Evolutionary conservation across 2,329 filamentous ascomycete genomes (phyloP).

Genomic region (Lecanosticta acicola): DNA sequence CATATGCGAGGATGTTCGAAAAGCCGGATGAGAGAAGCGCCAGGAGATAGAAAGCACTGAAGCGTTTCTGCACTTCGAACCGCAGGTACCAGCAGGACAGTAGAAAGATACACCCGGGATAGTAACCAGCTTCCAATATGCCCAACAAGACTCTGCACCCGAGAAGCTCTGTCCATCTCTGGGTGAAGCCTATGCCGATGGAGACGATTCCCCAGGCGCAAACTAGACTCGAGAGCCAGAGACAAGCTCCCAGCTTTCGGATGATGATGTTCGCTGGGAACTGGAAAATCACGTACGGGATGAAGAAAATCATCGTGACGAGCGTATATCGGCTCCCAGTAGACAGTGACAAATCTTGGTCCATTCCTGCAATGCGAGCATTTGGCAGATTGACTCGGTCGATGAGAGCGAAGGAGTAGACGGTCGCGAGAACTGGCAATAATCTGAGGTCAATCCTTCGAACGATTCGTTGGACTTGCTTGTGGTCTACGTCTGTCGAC

Average conservation of each 20-base stretch:
- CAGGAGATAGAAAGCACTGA: conserved; percentile 15
- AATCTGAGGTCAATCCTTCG: conserved; percentile 20
- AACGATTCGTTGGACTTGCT: conserved; percentile 12
- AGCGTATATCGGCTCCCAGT: conserved; percentile 34
- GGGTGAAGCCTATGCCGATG: conserved; percentile 31
- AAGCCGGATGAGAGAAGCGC: conserved; percentile 12
- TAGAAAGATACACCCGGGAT: conserved; percentile 19
- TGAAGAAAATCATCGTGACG: conserved; percentile 36
- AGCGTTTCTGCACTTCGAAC: conserved; percentile 20
- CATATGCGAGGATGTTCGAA: conserved; percentile 16
- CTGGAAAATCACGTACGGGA: conserved; percentile 22
- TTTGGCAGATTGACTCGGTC: conserved; percentile 19
- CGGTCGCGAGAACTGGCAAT: conserved; percentile 15
- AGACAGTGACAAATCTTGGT: conserved; percentile 32
- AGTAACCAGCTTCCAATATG: conserved; percentile 33
- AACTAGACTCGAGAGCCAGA: conserved; percentile 34
- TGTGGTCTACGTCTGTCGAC: conserved; percentile 7
- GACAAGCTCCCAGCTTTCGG: conserved; percentile 34
- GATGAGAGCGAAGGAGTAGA: conserved; percentile 18
- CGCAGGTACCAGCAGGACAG: conserved; percentile 16
- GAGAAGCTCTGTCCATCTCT: conserved; percentile 28
- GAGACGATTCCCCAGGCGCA: conserved; percentile 34
- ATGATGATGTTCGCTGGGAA: conserved; percentile 30
- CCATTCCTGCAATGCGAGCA: conserved; percentile 12
- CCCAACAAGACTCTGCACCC: conserved; percentile 31